Evolutionary conservation across 805 yeast genomes (phyloP).

Genomic region (Clavispora fructus): DNA sequence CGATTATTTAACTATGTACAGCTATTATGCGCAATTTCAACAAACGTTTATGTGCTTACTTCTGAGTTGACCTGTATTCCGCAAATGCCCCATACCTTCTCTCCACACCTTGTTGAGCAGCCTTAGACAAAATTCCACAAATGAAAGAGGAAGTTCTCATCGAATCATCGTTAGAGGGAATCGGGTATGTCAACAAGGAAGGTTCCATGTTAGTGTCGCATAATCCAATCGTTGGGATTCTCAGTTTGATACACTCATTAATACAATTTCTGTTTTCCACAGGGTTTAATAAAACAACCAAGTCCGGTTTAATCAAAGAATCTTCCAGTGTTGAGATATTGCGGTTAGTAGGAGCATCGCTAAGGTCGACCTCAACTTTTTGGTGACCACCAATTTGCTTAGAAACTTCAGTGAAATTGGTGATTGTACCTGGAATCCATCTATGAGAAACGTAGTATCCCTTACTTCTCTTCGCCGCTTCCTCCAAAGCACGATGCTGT

Average conservation of each 20-base stretch:
- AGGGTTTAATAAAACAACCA: slow-evolving; percentile 83
- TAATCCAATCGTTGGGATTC: slow-evolving; percentile 90
- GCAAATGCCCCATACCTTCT: slow-evolving; percentile 40
- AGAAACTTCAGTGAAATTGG: slow-evolving; percentile 72
- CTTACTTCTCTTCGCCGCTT: slow-evolving; percentile 69
- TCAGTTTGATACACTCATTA: slow-evolving; percentile 71
- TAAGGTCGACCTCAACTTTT: slow-evolving; percentile 63
- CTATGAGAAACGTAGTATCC: slow-evolving; percentile 79
- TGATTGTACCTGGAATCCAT: slow-evolving; percentile 94
- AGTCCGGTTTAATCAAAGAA: slow-evolving; percentile 75
- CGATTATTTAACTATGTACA: background rate
- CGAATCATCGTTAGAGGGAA: slow-evolving; percentile 95
- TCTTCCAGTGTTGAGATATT: slow-evolving; percentile 43
- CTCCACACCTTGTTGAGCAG: slow-evolving; percentile 75
- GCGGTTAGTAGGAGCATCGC: slow-evolving; percentile 61
- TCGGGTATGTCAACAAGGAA: slow-evolving; percentile 82
- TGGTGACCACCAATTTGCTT: slow-evolving; percentile 40
- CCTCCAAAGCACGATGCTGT: slow-evolving; percentile 66
- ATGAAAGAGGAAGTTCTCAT: slow-evolving; percentile 74
- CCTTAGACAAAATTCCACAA: slow-evolving; percentile 75
- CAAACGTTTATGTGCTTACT: background rate
- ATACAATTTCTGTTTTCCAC: slow-evolving; percentile 77
- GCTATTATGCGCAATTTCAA: background rate
- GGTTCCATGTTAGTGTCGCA: slow-evolving; percentile 95
- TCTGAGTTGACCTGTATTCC: slow-evolving; percentile 8